Conservation (phyloP, 2,329 filamentous ascomycete species). For the Colletotrichum lindemuthianum region DNA sequence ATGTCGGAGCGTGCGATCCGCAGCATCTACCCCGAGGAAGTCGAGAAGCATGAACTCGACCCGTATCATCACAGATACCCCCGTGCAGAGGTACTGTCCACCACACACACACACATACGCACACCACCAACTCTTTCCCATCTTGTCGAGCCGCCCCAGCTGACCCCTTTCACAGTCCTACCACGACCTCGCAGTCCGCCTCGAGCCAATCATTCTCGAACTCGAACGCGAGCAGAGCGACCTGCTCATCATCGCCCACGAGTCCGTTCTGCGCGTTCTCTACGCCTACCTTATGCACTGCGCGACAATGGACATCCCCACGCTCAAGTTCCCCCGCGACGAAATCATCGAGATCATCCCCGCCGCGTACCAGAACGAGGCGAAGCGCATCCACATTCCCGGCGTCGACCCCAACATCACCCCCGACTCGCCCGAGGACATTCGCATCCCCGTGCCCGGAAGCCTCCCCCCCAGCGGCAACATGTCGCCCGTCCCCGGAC, state of each 20-base stretch:
- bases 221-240: conserved; percentile 97
- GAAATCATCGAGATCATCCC: conserved; percentile 99
- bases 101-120: too few relatives aligned
- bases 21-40: conserved; percentile 86
- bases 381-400: conserved; percentile 88
- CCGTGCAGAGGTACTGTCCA: conserved; percentile 77
- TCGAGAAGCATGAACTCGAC: conserved; percentile 90
- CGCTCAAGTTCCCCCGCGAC: conserved; percentile 91
- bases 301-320: conserved; percentile 92
- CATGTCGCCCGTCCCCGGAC: conserved; percentile 57
- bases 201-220: conserved; percentile 97
- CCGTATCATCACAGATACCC: conserved; percentile 98
- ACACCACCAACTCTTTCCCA: too few relatives aligned
- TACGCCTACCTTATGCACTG: conserved; percentile 99
- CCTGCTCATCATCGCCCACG: conserved; percentile 97
- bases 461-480: conserved; percentile 52
- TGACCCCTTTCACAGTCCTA: conserved; percentile 73
- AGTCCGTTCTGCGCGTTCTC: conserved; percentile 94
- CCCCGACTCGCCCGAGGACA: conserved; percentile 81
- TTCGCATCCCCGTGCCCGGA: conserved; percentile 77
- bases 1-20: conserved; percentile 87
- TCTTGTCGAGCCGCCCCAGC: background rate
- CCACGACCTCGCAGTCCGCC: conserved; percentile 95
- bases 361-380: conserved; percentile 95
- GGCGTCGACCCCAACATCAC: conserved; percentile 73